Evolutionary conservation across 1,284 basidiomycete species (phyloP).

Genomic region (Melampsora occidentalis): DNA sequence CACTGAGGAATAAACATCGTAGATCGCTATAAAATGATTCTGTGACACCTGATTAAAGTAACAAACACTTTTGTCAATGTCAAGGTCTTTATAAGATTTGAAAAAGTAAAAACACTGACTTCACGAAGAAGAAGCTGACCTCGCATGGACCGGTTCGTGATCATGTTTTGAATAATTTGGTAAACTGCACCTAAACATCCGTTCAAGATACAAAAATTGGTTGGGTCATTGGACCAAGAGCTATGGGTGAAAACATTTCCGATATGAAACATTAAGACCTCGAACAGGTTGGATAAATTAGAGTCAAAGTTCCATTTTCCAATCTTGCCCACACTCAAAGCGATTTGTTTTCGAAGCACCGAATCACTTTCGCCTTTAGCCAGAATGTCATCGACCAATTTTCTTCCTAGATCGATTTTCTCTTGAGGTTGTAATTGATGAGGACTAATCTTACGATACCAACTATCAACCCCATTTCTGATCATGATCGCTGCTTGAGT

Average conservation of each 20-base stretch:
- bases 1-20: slow-evolving; percentile 20
- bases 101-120: slow-evolving; percentile 2
- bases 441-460: slow-evolving; percentile 35
- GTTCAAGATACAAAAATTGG: slow-evolving; percentile 32
- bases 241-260: slow-evolving; percentile 10
- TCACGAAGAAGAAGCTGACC: slow-evolving; percentile 35
- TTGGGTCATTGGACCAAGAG: slow-evolving; percentile 25
- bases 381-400: slow-evolving; percentile 21
- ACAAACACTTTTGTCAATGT: background rate
- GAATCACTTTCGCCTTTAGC: slow-evolving; percentile 36
- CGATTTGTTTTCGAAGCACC: slow-evolving; percentile 30
- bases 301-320: slow-evolving; percentile 38
- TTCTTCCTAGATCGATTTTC: slow-evolving; percentile 17
- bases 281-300: slow-evolving; percentile 36
- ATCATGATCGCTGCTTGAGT: slow-evolving; percentile 37
- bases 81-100: background rate
- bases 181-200: slow-evolving; percentile 33
- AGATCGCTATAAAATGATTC: slow-evolving; percentile 30
- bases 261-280: slow-evolving; percentile 26
- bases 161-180: slow-evolving; percentile 40
- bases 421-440: slow-evolving; percentile 27
- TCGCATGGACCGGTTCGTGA: slow-evolving; percentile 30
- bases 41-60: slow-evolving; percentile 13
- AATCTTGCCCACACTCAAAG: slow-evolving; percentile 34
- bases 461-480: slow-evolving; percentile 36